Conservation (phyloP, 306 rosid species). For the Trichosanthes cucumerina region DNA sequence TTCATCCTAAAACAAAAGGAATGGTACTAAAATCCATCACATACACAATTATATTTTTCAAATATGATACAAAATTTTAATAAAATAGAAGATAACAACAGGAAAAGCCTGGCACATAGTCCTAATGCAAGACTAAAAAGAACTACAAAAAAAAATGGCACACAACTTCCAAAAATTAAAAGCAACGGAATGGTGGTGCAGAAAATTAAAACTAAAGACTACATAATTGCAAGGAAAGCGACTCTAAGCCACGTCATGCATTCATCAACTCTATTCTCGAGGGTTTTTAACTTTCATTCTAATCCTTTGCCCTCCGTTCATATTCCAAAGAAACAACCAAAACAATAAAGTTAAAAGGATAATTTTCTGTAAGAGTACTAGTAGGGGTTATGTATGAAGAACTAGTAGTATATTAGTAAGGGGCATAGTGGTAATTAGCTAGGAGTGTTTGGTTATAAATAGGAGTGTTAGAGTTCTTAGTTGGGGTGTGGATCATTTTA, state of each 20-base stretch:
- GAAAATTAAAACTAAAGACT: not conserved
- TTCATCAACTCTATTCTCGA: not conserved
- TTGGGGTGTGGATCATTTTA: no score
- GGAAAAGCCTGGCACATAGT: not conserved
- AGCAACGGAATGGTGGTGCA: not conserved
- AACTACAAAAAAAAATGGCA: not conserved
- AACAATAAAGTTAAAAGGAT: not conserved
- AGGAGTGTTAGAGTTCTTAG: no score
- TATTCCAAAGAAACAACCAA: not conserved
- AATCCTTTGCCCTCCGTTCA: not conserved
- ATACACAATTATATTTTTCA: not conserved
- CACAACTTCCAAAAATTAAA: not conserved
- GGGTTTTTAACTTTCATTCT: not conserved
- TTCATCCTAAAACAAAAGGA: slow-evolving; percentile 43
- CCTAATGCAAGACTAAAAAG: not conserved
- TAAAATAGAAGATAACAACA: not conserved
- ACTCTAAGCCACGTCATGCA: not conserved
- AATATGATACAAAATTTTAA: not conserved
- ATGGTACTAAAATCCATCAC: not conserved
- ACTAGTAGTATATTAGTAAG: no score
- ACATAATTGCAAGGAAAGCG: not conserved
- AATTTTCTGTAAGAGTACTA: no score
- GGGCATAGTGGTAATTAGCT: no score
- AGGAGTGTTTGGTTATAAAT: no score
- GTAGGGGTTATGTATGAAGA: no score